phyloP scores from a whole-genome alignment of 2,329 filamentous ascomycete species.

The Neurospora sp. region DNA sequence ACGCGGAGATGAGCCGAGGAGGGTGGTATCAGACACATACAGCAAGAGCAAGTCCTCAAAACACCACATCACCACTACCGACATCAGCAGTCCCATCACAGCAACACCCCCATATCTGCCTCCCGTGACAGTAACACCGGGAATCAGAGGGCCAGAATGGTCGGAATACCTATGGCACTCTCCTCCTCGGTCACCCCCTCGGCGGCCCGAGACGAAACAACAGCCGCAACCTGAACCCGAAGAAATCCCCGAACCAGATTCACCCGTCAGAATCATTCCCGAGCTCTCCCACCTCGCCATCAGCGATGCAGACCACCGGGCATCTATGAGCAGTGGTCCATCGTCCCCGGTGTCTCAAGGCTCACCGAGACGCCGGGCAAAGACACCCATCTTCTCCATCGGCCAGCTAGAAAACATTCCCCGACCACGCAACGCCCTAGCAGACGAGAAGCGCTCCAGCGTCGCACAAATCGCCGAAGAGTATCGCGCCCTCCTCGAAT shows the following conservation, averaged over 20 bases:
- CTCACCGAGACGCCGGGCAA: slow-evolving; percentile 34
- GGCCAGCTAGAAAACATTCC: slow-evolving; percentile 35
- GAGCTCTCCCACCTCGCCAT: slow-evolving; percentile 28
- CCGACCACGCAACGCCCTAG: slow-evolving; percentile 8
- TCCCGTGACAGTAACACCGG: neutral
- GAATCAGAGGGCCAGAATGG: neutral
- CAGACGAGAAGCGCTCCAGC: slow-evolving; percentile 28
- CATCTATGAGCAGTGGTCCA: slow-evolving; percentile 10
- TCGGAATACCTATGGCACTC: neutral
- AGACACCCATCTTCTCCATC: slow-evolving; percentile 40
- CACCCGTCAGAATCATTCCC: slow-evolving; percentile 19
- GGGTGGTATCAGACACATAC: slow-evolving; percentile 9
- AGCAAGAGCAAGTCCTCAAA: slow-evolving; percentile 8
- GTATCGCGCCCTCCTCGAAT: slow-evolving; percentile 37
- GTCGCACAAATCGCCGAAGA: slow-evolving; percentile 42
- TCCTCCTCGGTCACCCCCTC: neutral
- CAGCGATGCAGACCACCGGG: slow-evolving; percentile 15
- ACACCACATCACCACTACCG: neutral
- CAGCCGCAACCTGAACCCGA: neutral
- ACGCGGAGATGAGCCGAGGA: slow-evolving; percentile 8
- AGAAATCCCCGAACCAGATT: neutral
- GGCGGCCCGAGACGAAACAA: neutral
- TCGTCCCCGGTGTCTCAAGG: slow-evolving; percentile 4
- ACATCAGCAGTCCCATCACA: neutral
- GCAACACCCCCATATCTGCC: neutral